Evolutionary conservation across 306 rosid species (phyloP), one percentile per base, ranked within the genome.

Genomic region (Cucumis sativus): DNA sequence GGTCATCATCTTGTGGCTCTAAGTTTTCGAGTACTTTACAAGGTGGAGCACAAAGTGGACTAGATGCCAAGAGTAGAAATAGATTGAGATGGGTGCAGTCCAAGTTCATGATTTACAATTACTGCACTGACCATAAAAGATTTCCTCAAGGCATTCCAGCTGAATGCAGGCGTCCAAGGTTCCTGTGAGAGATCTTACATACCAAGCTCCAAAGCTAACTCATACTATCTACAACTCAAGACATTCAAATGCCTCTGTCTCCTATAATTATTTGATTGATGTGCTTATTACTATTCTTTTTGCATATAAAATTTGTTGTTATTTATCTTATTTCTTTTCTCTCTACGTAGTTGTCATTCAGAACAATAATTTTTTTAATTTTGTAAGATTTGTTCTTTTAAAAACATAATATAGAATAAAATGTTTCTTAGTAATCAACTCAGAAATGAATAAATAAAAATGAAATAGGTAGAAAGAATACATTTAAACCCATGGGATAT

Each of bases 31-130:
- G 18, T 52, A 40, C 66, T 3, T 8, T 65, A 8, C 25, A 57
- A 25, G 59, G 15, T 6, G 37, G 54, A 49, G 39, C 76, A 17
- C 82, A 87, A 85, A 77, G 47, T 16, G 81, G 59, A 10, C 85
- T 87, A 3, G 88, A 85, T 18, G 81, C 85, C 8, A 62, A 80
- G 8, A 79, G 85, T 10, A 78, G 85, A 21, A 85, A 84, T 39
- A 78, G 82, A 62, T 68, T 87, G 39, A 56, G 84, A 37, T 87
- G 91, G 91, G 88, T 78, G 83, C 88, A 85, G 11, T 78, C 81
- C 18, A 85, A 85, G 63, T 81, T 61, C 84, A 83, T 87, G 91
- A 41, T 87, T 17, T 87, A 87, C 79, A 79, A 87, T 70, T 85
- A 85, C 78, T 87, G 91, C 78, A 47, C 64, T 16, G 91, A 87